phyloP scores from a whole-genome alignment of 1,284 basidiomycete species.

The Irpex rosettiformis region DNA sequence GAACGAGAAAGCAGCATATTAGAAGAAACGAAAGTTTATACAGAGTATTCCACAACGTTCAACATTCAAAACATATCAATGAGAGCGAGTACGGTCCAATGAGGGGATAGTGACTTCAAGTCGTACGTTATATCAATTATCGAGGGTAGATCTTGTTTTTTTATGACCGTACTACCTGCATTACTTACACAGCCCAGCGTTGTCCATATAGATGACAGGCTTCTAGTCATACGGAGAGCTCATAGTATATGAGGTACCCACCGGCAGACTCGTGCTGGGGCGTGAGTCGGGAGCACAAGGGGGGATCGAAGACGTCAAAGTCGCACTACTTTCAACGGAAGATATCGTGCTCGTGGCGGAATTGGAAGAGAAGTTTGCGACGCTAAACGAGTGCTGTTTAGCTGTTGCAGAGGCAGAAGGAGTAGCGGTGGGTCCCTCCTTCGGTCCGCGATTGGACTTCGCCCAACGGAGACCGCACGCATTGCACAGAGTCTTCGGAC shows the following conservation, averaged over 20 bases:
- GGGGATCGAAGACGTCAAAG: neutral
- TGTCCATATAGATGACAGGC: neutral
- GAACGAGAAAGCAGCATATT: too few species aligned
- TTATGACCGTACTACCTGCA: neutral
- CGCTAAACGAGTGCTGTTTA: neutral
- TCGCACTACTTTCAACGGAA: neutral
- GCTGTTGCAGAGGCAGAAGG: neutral
- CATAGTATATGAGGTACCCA: too few species aligned
- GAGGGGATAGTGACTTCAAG: too few species aligned
- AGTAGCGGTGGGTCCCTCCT: neutral
- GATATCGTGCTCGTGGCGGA: neutral
- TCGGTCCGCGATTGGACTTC: slow-evolving; percentile 39
- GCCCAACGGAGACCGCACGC: slow-evolving; percentile 86
- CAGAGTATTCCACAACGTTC: too few species aligned
- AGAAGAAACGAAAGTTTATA: too few species aligned
- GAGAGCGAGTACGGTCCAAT: too few species aligned
- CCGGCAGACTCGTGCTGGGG: neutral
- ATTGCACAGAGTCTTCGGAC: slow-evolving; percentile 86
- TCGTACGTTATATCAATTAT: too few species aligned
- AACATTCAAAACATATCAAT: too few species aligned
- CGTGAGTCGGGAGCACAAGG: neutral
- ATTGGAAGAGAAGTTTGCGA: neutral
- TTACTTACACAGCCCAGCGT: neutral
- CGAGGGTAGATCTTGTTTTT: too few species aligned
- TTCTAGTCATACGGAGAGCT: neutral